Percentiles rank a stretch among this genome's conserved stretches.
phyloP scores from a whole-genome alignment of 345 rosid species.

The Sonneratia alba region DNA sequence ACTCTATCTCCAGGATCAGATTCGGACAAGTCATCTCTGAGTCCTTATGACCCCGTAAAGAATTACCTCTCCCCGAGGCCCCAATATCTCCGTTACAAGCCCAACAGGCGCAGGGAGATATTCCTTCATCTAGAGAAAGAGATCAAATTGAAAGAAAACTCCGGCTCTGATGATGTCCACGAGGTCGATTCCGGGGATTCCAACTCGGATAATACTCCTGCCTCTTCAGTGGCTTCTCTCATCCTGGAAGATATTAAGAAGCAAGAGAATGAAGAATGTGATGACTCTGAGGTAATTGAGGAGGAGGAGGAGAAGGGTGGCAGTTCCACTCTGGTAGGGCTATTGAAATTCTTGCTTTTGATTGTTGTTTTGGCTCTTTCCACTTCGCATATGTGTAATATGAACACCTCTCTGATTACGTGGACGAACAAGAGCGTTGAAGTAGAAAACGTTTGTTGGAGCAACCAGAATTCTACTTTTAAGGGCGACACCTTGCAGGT shows the following conservation, averaged over 20 bases:
- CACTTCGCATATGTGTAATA: constrained; percentile 25
- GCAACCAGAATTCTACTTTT: constrained; percentile 13
- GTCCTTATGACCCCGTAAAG: constrained; percentile 21
- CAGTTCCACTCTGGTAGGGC: constrained; percentile 19
- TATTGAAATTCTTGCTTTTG: constrained; percentile 16
- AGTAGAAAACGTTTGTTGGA: constrained; percentile 6
- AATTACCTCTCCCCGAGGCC: constrained; percentile 38
- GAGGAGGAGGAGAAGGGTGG: constrained; percentile 17
- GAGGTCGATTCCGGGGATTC: constrained; percentile 4
- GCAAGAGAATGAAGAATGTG: constrained; percentile 16
- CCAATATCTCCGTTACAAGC: constrained; percentile 32
- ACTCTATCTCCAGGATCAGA: not conserved
- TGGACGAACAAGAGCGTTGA: constrained; percentile 10
- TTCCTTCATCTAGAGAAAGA: constrained; percentile 16
- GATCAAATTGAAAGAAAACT: not conserved
- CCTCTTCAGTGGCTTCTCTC: constrained; percentile 7
- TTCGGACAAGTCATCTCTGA: constrained; percentile 5
- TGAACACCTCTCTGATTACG: constrained; percentile 19
- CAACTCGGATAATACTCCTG: not conserved
- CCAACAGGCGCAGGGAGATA: constrained; percentile 27
- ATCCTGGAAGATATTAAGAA: constrained; percentile 14
- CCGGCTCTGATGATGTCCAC: constrained; percentile 3
- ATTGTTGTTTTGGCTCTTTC: constrained; percentile 21
- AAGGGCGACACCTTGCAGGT: not conserved
- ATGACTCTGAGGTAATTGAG: constrained; percentile 9